Percentiles rank a stretch among this genome's conserved stretches.
Conservation (phyloP, 2,329 filamentous ascomycete genomes). For the Paraphoma chrysanthemicola region DNA sequence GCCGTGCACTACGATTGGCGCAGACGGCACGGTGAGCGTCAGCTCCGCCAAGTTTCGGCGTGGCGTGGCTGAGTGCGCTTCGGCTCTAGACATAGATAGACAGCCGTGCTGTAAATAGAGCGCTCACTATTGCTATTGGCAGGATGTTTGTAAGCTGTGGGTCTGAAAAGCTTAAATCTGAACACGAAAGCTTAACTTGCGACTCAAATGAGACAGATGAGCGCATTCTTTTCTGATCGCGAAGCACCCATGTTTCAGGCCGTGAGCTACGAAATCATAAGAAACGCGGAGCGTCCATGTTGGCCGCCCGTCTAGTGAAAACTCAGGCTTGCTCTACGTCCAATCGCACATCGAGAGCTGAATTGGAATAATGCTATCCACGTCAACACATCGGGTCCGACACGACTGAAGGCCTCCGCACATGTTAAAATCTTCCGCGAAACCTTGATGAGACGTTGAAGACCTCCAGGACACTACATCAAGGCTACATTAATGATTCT, state of each 20-base stretch:
- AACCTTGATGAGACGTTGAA: no score
- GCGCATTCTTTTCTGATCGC: not conserved
- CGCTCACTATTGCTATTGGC: not conserved
- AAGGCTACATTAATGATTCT: no score
- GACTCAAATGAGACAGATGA: not conserved
- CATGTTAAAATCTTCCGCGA: no score
- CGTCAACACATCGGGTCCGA: no score
- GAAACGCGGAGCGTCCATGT: not conserved
- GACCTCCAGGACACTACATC: no score
- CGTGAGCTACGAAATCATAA: not conserved
- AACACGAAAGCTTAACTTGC: not conserved
- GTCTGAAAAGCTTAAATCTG: not conserved
- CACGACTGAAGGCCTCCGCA: no score
- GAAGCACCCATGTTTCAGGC: not conserved
- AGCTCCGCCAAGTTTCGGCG: not conserved
- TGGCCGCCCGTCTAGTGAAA: no score
- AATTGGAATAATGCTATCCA: no score
- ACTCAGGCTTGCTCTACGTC: no score
- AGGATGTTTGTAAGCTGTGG: not conserved
- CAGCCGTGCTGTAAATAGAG: slow-evolving; percentile 2
- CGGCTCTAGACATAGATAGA: not conserved
- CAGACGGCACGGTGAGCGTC: not conserved
- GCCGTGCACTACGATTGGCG: not conserved
- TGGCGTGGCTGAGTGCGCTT: not conserved
- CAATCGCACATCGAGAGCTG: no score